Base-by-base conservation (phyloP, 108 stramenopile species). In the Craspedostauros australis region DNA sequence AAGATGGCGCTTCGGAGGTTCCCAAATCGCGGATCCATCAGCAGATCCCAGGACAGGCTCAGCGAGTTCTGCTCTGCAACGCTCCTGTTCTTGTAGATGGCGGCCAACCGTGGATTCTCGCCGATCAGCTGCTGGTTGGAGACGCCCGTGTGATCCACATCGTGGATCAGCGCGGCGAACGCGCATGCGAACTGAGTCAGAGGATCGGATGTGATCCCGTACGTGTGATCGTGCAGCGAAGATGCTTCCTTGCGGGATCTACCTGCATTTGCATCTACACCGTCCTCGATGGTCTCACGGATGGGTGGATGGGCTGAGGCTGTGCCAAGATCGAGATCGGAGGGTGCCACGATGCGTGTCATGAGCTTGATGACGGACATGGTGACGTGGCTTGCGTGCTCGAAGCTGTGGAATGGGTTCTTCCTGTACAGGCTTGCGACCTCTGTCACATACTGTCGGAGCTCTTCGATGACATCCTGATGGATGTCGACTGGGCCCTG, bases 11-110 rank as follows among this genome's bases (percentile, higher is more conserved):
- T 46, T 44, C 64, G 57, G 26, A 77, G 54, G 18, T 45, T 38
- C 40, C 48, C 44, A 45, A 64, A 76, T 36, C 57, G 61, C n/a
- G 63, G 53, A 39, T 50, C 50, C 50, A 62, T 66, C 21, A 77
- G 31, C 41, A 73, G 29, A 36, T 71, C 72, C 42, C 66, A 77
- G 4, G 68, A 71, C 42, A 77, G 40, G 26, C 73, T 67, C 16
- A 77, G 32, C 27, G 65, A 67, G 44, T 77, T 67, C 41, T 73
- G 76, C 40, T 77, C 76, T 6, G 68, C 62, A 14, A 73, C 68
- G 21, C 60, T 62, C 32, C 66, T 68, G 50, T 72, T 66, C 20
- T 73, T 69, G 57, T 77, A 72, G 47, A 70, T 30, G n/a, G 55
- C 65, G 5, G 76, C 71, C 39, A 77, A 28, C 26, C 50, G 64